phyloP scores from a whole-genome alignment of 495 filamentous ascomycete genomes.

The Hypoxylon fuscum region DNA sequence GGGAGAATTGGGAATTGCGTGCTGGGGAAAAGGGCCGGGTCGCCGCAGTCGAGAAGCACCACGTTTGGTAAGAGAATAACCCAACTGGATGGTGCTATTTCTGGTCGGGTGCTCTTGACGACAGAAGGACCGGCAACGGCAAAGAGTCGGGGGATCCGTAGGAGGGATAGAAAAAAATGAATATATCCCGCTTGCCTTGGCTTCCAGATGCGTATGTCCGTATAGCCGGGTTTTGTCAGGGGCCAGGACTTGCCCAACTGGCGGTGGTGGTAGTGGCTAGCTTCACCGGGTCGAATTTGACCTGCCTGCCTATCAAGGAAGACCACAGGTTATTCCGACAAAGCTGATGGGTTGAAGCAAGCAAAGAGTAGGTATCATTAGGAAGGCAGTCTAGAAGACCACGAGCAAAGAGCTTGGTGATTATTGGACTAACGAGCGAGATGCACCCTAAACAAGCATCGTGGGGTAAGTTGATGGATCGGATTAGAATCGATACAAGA shows the following conservation, averaged over 20 bases:
- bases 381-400: conserved; percentile 11
- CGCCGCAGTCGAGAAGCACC: conserved; percentile 31
- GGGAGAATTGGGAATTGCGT: conserved; percentile 5
- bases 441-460: conserved; percentile 14
- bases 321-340: conserved; percentile 9
- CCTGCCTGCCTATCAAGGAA: conserved; percentile 9
- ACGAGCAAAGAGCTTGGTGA: conserved; percentile 23
- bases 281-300: conserved; percentile 7
- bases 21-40: conserved; percentile 39
- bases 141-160: conserved; percentile 9
- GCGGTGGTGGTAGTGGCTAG: conserved; percentile 1
- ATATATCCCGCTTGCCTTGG: conserved; percentile 38
- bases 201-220: conserved; percentile 40
- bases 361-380: conserved; percentile 11
- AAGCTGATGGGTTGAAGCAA: conserved; percentile 1
- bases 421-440: conserved; percentile 28
- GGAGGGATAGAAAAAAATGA: conserved; percentile 14
- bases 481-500: conserved; percentile 25
- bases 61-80: conserved; percentile 37
- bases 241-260: conserved; percentile 20
- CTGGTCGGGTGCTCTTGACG: conserved; percentile 22
- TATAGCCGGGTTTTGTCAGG: conserved; percentile 37
- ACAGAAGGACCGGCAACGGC: conserved; percentile 27
- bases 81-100: conserved; percentile 39
- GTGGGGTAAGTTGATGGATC: conserved; percentile 10